Evolutionary conservation across 768 basidiomycete genomes (phyloP), one percentile per base, ranked within the genome.

Genomic region (Collybia nuda): DNA sequence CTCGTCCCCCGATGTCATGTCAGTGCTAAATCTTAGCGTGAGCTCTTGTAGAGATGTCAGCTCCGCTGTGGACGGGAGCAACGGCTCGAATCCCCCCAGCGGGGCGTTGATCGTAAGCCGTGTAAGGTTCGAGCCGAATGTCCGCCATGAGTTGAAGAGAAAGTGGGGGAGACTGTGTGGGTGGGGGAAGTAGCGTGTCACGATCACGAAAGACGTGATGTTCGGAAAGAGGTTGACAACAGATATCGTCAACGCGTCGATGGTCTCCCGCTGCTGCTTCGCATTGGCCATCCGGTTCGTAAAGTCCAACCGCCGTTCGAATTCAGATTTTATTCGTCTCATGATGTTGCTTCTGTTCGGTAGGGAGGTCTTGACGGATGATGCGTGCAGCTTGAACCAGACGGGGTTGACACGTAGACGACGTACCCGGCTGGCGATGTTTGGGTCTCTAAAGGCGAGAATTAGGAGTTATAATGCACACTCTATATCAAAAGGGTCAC

Each of bases 401-500:
- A 55, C 44, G 6, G 53, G 53, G 40, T 55, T 55, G 40, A 55
- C 53, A 37, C 53, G 53, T 26, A 56, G 41, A 40, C 46, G 55
- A 9, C 52, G 51, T 5, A 56, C 52, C 26, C 55, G 39, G 18
- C 41, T 48, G 8, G 52, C 47, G 5, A 56, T 40, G 44, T 56
- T 52, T 1, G 44, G 4, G 28, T 56, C 51, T 19, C 55, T 56
- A 19, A 21, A 2, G 26, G 39, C 17, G 35, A 11, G 6, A 7
- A n/a, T 44, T n/a, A 44, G 28, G 19, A 26, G 23, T 19, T 14
- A 18, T 4, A 29, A 18, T 5, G 15, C 22, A 32, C 15, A 38
- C 12, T 6, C 9, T 9, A 40, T 14, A 6, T 19, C 3, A 26
- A 24, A 36, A 21, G 9, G 6, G 12, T 11, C 28, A 44, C 2